These are phyloP conservation scores for Hanseniaspora nectarophila DNA, from an alignment of 805 yeast genomes.

Conservation along the genomic window DNA sequence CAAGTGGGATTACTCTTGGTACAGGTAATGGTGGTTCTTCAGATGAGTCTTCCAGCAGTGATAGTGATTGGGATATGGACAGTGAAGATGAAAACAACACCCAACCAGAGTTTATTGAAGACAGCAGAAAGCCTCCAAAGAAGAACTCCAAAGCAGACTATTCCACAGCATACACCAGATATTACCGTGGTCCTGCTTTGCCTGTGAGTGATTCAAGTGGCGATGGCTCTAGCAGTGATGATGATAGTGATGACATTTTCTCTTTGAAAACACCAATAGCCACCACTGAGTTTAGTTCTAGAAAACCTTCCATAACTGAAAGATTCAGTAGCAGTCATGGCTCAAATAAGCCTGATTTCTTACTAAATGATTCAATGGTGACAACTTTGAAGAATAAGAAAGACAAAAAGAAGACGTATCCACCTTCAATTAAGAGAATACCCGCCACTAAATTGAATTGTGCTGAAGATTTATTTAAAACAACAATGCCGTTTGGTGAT, in stretches of 20 bases:
- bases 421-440: conserved; percentile 57
- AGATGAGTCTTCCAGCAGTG: conserved; percentile 17
- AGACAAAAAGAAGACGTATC: conserved; percentile 5
- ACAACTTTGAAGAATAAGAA: not conserved
- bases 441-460: conserved; percentile 81
- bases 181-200: conserved; percentile 12
- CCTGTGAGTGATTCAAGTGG: conserved; percentile 19
- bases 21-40: conserved; percentile 14
- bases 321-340: conserved; percentile 12
- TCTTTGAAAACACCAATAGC: not conserved
- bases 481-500: no score
- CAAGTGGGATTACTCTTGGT: conserved; percentile 12
- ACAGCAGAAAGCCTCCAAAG: not conserved
- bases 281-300: no score
- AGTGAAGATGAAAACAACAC: conserved; percentile 16
- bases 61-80: not conserved
- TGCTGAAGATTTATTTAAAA: not conserved
- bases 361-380: not conserved
- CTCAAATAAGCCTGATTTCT: conserved; percentile 10
- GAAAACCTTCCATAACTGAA: no score
- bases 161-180: conserved; percentile 13
- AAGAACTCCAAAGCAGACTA: conserved; percentile 20
- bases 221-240: conserved; percentile 16
- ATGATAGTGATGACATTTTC: conserved; percentile 25
- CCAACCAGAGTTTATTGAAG: conserved; percentile 2